A percentile compares a stretch with the other conserved stretches of the same genome.
Evolutionary conservation across 2,329 filamentous ascomycete genomes (phyloP).

Genomic region (Neopestalotiopsis sp.): DNA sequence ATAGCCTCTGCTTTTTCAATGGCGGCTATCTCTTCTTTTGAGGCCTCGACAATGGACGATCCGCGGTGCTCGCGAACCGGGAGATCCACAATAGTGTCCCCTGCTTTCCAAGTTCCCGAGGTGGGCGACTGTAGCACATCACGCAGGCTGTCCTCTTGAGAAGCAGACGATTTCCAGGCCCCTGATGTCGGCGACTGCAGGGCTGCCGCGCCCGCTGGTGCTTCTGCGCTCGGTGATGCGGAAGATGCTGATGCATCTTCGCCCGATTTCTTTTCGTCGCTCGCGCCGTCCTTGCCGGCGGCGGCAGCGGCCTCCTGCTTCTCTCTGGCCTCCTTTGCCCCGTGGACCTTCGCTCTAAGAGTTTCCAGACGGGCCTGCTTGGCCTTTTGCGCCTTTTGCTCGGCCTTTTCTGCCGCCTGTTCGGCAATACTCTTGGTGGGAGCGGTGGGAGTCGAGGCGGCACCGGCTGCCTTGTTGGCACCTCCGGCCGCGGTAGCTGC

Average conservation of each 20-base stretch:
- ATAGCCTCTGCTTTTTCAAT: slow-evolving; percentile 46
- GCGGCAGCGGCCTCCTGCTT: slow-evolving; percentile 19
- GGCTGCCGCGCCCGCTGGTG: slow-evolving; percentile 30
- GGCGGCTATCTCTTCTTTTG: slow-evolving; percentile 44
- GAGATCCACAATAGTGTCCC: slow-evolving; percentile 23
- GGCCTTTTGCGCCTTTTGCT: slow-evolving; percentile 70
- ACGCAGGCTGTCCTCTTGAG: slow-evolving; percentile 28
- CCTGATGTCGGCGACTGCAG: slow-evolving; percentile 53
- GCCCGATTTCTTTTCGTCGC: slow-evolving; percentile 15
- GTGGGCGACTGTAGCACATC: slow-evolving; percentile 50
- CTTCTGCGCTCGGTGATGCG: slow-evolving; percentile 18
- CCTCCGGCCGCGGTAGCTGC: slow-evolving; percentile 25
- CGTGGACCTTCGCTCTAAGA: slow-evolving; percentile 61
- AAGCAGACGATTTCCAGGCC: slow-evolving; percentile 43
- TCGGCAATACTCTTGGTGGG: slow-evolving; percentile 64
- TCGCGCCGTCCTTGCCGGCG: slow-evolving; percentile 13
- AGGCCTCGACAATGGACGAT: slow-evolving; percentile 38
- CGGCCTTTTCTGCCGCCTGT: slow-evolving; percentile 63
- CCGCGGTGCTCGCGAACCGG: slow-evolving; percentile 36
- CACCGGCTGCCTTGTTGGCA: slow-evolving; percentile 29
- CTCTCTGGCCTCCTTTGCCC: slow-evolving; percentile 32
- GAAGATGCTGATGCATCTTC: no score
- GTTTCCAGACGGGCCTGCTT: slow-evolving; percentile 63
- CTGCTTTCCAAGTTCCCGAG: slow-evolving; percentile 47
- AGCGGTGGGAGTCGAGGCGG: slow-evolving; percentile 26